Evolutionary conservation across 2,329 filamentous ascomycete genomes (phyloP).

Genomic region (Dactylonectria macrodidyma): DNA sequence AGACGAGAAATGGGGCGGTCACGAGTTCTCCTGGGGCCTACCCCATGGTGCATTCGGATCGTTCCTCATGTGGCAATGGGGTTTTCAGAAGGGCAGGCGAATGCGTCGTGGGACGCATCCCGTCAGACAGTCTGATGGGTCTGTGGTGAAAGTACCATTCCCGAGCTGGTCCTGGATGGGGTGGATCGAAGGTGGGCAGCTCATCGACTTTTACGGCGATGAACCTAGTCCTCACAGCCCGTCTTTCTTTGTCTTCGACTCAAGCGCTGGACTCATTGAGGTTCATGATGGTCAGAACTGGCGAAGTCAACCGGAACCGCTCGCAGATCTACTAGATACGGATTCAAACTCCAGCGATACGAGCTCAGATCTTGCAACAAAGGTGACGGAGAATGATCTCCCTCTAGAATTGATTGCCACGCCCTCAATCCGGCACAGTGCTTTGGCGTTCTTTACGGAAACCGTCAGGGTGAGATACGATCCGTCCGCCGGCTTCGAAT

Average conservation of each 20-base stretch:
- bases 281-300: not conserved
- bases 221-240: slow-evolving; percentile 8
- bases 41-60: slow-evolving; percentile 7
- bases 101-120: not conserved
- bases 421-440: not conserved
- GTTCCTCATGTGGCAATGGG: slow-evolving; percentile 9
- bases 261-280: not conserved
- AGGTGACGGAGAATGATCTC: not conserved
- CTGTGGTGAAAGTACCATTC: slow-evolving; percentile 1
- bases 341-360: not conserved
- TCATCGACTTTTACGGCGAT: slow-evolving; percentile 3
- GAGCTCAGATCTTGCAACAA: not conserved
- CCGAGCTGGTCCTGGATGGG: slow-evolving; percentile 13
- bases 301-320: not conserved
- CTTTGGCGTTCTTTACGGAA: slow-evolving; percentile 4
- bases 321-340: not conserved
- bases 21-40: slow-evolving; percentile 7
- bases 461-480: not conserved
- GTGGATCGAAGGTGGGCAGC: slow-evolving; percentile 3
- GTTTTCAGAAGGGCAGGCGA: not conserved
- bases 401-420: not conserved
- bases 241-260: not conserved
- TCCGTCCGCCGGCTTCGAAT: not conserved
- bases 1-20: slow-evolving; percentile 13
- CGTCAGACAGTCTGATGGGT: not conserved